Conservation (phyloP, 139 green algal species). For the Coelastrella sp. region DNA sequence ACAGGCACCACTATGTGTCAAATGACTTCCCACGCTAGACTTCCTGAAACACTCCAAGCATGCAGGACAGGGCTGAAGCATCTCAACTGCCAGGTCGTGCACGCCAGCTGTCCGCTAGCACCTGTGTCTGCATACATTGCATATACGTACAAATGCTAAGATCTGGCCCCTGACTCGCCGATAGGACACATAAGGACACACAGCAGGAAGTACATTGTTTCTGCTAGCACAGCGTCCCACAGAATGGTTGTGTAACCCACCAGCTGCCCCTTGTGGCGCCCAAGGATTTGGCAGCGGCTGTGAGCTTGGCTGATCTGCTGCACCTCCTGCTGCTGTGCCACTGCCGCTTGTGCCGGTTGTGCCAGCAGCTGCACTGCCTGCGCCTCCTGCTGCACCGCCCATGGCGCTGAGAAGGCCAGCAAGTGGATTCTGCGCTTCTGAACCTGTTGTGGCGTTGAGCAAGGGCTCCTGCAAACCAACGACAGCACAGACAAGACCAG, state of each 20-base stretch:
- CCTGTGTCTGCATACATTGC: too few species aligned
- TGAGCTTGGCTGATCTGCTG: conserved; percentile 55
- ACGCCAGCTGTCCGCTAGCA: too few species aligned
- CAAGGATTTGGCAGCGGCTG: conserved; percentile 98
- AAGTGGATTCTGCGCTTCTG: conserved; percentile 72
- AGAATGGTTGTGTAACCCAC: not conserved
- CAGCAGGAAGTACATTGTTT: too few species aligned
- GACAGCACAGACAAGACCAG: not conserved
- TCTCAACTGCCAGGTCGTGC: too few species aligned
- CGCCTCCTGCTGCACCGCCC: conserved; percentile 22
- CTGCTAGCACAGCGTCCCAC: too few species aligned
- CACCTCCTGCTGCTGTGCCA: conserved; percentile 23
- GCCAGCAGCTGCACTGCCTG: not conserved
- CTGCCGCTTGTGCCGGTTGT: not conserved
- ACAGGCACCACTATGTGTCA: too few species aligned
- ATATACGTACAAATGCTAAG: too few species aligned
- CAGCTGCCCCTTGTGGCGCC: conserved; percentile 55
- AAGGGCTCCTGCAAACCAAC: conserved; percentile 74
- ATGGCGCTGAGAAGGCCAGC: conserved; percentile 47
- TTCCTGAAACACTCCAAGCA: too few species aligned
- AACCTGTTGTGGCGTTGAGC: conserved; percentile 77
- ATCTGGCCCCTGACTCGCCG: too few species aligned
- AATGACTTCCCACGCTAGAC: too few species aligned
- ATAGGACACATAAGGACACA: too few species aligned
- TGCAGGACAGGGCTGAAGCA: too few species aligned